phyloP scores from a whole-genome alignment of 164 flowering plant genomes.

The Vitis cinerea region DNA sequence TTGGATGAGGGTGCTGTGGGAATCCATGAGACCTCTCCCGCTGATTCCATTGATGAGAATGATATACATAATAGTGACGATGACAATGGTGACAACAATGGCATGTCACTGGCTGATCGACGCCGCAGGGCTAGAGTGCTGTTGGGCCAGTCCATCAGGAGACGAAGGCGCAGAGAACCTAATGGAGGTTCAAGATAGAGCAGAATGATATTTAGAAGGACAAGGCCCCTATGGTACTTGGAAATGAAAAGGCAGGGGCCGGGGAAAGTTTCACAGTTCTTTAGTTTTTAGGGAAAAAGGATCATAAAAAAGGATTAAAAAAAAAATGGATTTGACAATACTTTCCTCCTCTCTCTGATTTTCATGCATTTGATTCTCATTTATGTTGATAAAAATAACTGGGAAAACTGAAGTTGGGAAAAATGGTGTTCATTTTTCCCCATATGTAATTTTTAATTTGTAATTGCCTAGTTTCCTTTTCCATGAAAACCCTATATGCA shows the following conservation, averaged over 20 bases:
- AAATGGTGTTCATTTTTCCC: background rate
- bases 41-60: conserved; percentile 23
- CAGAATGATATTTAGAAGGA: too few relatives aligned
- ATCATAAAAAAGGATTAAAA: background rate
- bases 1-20: conserved; percentile 24
- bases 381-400: background rate
- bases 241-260: background rate
- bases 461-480: too few relatives aligned
- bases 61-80: conserved; percentile 9
- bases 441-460: too few relatives aligned
- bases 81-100: conserved; percentile 4
- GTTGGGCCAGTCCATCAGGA: conserved; percentile 43
- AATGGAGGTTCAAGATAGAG: conserved; percentile 15
- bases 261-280: conserved; percentile 9
- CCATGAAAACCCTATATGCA: too few relatives aligned
- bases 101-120: conserved; percentile 28
- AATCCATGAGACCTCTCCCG: conserved; percentile 7
- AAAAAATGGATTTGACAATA: background rate
- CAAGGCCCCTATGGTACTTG: background rate
- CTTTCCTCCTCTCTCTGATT: background rate
- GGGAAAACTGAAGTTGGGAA: background rate
- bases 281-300: conserved; percentile 14
- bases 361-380: background rate
- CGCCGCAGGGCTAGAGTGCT: conserved; percentile 34
- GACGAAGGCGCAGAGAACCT: conserved; percentile 39